Conservation (phyloP, 805 yeast species). For the Wickerhamomyces mucosus region DNA sequence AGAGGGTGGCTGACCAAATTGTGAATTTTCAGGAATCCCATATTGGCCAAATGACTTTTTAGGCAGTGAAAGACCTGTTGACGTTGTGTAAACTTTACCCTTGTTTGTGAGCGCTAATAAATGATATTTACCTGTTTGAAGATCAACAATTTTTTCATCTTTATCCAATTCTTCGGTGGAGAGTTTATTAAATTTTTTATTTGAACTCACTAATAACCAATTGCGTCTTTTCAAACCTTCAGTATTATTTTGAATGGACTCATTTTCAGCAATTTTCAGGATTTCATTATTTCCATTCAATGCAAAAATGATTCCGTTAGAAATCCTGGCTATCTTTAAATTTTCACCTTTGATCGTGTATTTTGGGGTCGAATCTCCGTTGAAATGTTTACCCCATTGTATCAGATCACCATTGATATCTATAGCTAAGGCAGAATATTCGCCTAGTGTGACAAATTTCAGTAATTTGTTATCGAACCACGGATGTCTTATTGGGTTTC, state of each 20-base stretch:
- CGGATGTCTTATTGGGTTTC: constrained; percentile 49
- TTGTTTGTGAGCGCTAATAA: constrained; percentile 48
- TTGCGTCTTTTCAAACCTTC: constrained; percentile 5
- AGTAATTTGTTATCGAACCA: constrained; percentile 55
- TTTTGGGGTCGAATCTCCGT: constrained; percentile 22
- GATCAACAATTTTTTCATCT: constrained; percentile 41
- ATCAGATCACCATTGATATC: constrained; percentile 62
- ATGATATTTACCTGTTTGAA: constrained; percentile 60
- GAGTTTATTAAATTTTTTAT: constrained; percentile 6
- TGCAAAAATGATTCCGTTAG: constrained; percentile 46
- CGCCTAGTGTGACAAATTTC: constrained; percentile 45
- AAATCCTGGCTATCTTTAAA: constrained; percentile 33
- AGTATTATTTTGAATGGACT: constrained; percentile 4
- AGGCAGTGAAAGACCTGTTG: constrained; percentile 38
- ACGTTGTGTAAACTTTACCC: constrained; percentile 54
- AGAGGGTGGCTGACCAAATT: constrained; percentile 45
- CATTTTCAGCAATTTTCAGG: constrained; percentile 23
- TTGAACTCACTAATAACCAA: constrained; percentile 8
- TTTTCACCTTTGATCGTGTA: constrained; percentile 37
- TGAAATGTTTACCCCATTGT: constrained; percentile 52
- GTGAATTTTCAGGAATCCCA: constrained; percentile 70
- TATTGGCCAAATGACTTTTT: constrained; percentile 61
- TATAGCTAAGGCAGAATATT: constrained; percentile 40
- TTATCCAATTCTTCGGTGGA: constrained; percentile 12
- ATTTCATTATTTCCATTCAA: constrained; percentile 28